Evolutionary conservation across 2,329 filamentous ascomycete genomes (phyloP).

Genomic region (Colletotrichum somersetense): DNA sequence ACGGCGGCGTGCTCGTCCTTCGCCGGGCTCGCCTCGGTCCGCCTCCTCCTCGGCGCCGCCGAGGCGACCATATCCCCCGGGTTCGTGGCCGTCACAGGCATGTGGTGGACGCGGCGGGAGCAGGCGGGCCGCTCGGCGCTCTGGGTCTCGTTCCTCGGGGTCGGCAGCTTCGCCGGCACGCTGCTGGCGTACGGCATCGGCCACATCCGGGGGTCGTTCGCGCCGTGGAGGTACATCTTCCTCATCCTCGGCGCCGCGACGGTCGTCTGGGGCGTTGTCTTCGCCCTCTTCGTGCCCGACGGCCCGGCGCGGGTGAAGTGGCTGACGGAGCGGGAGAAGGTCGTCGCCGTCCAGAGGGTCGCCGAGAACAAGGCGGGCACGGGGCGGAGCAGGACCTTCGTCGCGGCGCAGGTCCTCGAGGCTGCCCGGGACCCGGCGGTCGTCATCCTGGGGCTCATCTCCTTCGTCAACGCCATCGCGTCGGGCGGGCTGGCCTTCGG

Average conservation of each 20-base stretch:
- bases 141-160: conserved; percentile 55
- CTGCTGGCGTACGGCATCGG: conserved; percentile 53
- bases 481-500: conserved; percentile 33
- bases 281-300: conserved; percentile 49
- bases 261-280: conserved; percentile 45
- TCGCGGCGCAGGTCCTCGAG: conserved; percentile 42
- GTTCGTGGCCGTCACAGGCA: conserved; percentile 54
- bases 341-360: conserved; percentile 47
- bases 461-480: conserved; percentile 35
- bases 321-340: conserved; percentile 48
- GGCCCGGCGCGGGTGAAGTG: conserved; percentile 48
- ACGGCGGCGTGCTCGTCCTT: conserved; percentile 51
- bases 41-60: conserved; percentile 55
- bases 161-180: conserved; percentile 51
- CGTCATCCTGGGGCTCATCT: conserved; percentile 44
- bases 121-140: conserved; percentile 53
- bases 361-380: conserved; percentile 48
- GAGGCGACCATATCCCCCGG: conserved; percentile 51
- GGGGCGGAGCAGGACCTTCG: conserved; percentile 27
- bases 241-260: conserved; percentile 52
- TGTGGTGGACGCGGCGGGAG: conserved; percentile 56
- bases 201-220: conserved; percentile 47
- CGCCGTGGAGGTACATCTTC: conserved; percentile 53
- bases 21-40: conserved; percentile 49
- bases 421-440: conserved; percentile 43